Evolutionary conservation across 306 rosid genomes (phyloP).

Genomic region (Vicia faba): DNA sequence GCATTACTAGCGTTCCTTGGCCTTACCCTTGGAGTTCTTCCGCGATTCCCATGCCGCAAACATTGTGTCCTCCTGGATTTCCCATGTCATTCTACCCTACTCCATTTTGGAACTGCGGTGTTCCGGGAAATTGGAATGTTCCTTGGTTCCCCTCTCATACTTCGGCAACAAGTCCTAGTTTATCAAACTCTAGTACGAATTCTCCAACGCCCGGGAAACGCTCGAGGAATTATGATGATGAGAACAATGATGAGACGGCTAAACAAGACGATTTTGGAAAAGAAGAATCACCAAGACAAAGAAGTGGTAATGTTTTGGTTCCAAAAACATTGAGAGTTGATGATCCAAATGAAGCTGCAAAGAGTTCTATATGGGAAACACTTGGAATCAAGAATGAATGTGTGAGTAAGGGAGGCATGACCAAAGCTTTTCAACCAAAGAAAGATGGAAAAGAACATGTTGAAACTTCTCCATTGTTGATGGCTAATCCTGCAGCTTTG

Average conservation of each 20-base stretch:
- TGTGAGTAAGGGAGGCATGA: constrained; percentile 54
- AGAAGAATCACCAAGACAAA: constrained; percentile 54
- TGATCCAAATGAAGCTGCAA: constrained; percentile 85
- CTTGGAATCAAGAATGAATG: constrained; percentile 82
- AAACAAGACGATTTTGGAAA: constrained; percentile 38
- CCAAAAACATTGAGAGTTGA: constrained; percentile 84
- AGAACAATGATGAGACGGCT: neutral
- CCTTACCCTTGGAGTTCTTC: constrained; percentile 67
- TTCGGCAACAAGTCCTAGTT: constrained; percentile 38
- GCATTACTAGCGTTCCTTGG: constrained; percentile 73
- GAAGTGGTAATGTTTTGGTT: constrained; percentile 65
- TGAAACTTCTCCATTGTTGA: constrained; percentile 56
- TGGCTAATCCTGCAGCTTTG: constrained; percentile 93
- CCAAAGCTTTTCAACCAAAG: constrained; percentile 64
- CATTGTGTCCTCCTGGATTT: constrained; percentile 68
- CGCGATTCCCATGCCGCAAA: constrained; percentile 49
- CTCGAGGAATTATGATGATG: constrained; percentile 55
- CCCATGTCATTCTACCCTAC: constrained; percentile 70
- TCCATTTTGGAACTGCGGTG: constrained; percentile 49
- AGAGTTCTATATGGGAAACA: constrained; percentile 91
- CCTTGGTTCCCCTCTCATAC: constrained; percentile 62
- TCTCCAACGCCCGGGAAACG: constrained; percentile 66
- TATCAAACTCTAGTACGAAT: constrained; percentile 38
- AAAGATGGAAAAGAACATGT: constrained; percentile 49
- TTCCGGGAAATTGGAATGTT: constrained; percentile 43